Evolutionary conservation across 1,139 yeast species (phyloP), one percentile per base, ranked within the genome.

Genomic region (Debaryomyces robertsiae): DNA sequence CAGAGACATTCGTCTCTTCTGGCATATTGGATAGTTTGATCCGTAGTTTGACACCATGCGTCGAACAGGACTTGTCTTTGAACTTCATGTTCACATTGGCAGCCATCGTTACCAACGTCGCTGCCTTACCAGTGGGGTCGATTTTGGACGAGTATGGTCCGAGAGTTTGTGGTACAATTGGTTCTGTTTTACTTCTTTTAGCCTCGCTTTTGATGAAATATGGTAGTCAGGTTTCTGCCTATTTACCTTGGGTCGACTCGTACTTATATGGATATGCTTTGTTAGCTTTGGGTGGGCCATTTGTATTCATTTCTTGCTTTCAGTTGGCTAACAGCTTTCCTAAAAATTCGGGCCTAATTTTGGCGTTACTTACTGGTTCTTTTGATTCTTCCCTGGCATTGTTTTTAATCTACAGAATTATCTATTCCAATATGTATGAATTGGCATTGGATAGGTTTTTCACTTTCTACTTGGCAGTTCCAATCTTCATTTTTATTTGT

Each of bases 71-170:
- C 58, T 68, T 89, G 54, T 77, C 87, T 44, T 72, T 91, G 46
- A 91, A 91, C 60, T 75, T 80, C 54, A 77, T 90, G 73, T 91
- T 90, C 65, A 85, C 96, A 0, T 69, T 83, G 27, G 94, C 95
- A 27, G 93, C 96, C 11, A 91, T 86, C 56, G 78, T 84, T 6
- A 89, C 97, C n/a, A 90, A 89, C 56, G 78, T 85, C 6, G 79
- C 84, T 36, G 94, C 96, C 0, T 70, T 91, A 42, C 75, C 87
- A 0, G 95, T 90, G 6, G 97, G 97, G 0, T 75, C 80, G 30
- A 73, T 87, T 15, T 69, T 91, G 41, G 97, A 91, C 55, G 61
- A 69, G 14, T 82, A 72, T 54, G 98, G 98, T 0, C 96, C 97
- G 4, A 71, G 86, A 47, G 67, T 83, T 3, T 79, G 91, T 39